A percentile compares a stretch with the other conserved stretches of the same genome.
Conservation (phyloP, 495 filamentous ascomycete genomes). For the Penicillium pulvis region DNA sequence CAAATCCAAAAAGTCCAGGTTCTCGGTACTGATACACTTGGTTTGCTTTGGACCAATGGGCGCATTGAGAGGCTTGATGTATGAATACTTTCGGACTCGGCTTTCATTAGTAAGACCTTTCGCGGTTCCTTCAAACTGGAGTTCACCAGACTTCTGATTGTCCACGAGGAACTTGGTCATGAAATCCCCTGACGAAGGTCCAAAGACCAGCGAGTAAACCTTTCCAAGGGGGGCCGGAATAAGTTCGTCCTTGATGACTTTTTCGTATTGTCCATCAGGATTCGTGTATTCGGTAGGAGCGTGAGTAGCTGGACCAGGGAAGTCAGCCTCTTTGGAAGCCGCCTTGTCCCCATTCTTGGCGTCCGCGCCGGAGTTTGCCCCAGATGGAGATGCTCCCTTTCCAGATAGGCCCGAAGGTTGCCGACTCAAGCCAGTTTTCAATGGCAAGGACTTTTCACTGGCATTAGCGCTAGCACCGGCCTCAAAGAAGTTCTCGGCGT, state of each 20-base stretch:
- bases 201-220: constrained; percentile 85
- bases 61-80: constrained; percentile 86
- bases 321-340: constrained; percentile 62
- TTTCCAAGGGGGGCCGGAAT: constrained; percentile 90
- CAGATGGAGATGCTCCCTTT: constrained; percentile 34
- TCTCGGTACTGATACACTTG: constrained; percentile 88
- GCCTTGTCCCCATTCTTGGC: constrained; percentile 56
- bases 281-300: constrained; percentile 83
- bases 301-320: constrained; percentile 85
- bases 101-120: constrained; percentile 73
- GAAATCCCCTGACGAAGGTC: constrained; percentile 72
- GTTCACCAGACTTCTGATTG: constrained; percentile 86
- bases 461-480: constrained; percentile 59
- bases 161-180: constrained; percentile 81
- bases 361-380: constrained; percentile 43
- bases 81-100: constrained; percentile 74
- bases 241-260: constrained; percentile 78
- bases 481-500: constrained; percentile 61
- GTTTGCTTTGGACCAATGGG: constrained; percentile 92
- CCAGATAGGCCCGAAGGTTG: constrained; percentile 66
- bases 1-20: constrained; percentile 76
- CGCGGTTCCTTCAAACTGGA: constrained; percentile 79
- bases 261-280: constrained; percentile 75
- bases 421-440: constrained; percentile 55
- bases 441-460: constrained; percentile 56